Evolutionary conservation across 306 rosid species (phyloP).

Genomic region (Mimosa pudica): DNA sequence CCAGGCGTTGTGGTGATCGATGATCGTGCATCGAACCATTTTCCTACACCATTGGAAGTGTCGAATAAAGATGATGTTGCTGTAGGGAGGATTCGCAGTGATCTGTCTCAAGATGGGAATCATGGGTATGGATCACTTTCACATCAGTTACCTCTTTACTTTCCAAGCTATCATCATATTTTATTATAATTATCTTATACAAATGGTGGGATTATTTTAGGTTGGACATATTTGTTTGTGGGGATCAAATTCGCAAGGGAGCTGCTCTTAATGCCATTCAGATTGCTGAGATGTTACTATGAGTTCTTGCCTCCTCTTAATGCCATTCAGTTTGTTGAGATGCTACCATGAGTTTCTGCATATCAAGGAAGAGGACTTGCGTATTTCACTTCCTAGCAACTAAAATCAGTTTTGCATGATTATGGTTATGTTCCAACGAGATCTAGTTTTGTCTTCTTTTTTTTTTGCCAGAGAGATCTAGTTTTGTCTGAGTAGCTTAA

Average conservation of each 20-base stretch:
- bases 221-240: constrained; percentile 92
- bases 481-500: constrained; percentile 9
- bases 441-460: not conserved
- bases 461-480: constrained; percentile 19
- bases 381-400: constrained; percentile 25
- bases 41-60: constrained; percentile 94
- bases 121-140: constrained; percentile 56
- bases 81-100: constrained; percentile 89
- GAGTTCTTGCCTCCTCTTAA: constrained; percentile 70
- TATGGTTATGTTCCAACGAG: constrained; percentile 28
- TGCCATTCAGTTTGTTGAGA: constrained; percentile 95
- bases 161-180: constrained; percentile 12
- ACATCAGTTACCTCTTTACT: not conserved
- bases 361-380: constrained; percentile 23
- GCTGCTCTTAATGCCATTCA: constrained; percentile 98
- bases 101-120: constrained; percentile 84
- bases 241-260: constrained; percentile 99
- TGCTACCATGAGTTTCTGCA: constrained; percentile 61
- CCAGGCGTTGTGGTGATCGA: constrained; percentile 91
- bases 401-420: constrained; percentile 36
- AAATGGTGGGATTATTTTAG: constrained; percentile 46
- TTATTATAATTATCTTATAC: constrained; percentile 28
- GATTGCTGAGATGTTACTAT: constrained; percentile 95
- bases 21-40: constrained; percentile 71
- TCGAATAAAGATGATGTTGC: constrained; percentile 94